Percentiles rank a stretch among this genome's conserved stretches.
Conservation (phyloP, 306 rosid genomes). For the Psophocarpus tetragonolobus region DNA sequence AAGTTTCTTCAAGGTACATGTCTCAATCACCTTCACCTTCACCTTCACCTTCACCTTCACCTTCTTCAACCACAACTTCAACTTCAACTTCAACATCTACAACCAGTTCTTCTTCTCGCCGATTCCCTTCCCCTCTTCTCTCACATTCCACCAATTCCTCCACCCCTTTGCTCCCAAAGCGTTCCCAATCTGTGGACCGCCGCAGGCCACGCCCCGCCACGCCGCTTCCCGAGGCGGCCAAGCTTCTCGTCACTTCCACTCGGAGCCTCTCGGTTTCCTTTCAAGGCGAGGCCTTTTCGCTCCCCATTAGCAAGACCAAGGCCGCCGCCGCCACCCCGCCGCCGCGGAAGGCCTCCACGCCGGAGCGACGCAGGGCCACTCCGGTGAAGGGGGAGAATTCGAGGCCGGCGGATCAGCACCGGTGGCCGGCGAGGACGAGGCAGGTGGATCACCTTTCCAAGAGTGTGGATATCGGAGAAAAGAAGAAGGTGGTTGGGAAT, state of each 20-base stretch:
- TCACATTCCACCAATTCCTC: constrained; percentile 81
- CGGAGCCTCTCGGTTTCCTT: constrained; percentile 96
- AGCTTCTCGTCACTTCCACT: constrained; percentile 89
- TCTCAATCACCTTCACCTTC: constrained; percentile 84
- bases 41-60: constrained; percentile 60
- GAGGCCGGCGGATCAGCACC: constrained; percentile 70
- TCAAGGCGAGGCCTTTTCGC: constrained; percentile 93
- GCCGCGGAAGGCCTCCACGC: constrained; percentile 67
- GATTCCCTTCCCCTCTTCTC: constrained; percentile 87
- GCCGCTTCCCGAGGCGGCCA: constrained; percentile 67
- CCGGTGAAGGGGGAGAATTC: constrained; percentile 82
- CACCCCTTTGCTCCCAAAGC: constrained; percentile 64
- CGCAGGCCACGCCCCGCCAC: constrained; percentile 62
- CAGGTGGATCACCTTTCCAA: constrained; percentile 52
- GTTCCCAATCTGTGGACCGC: constrained; percentile 91
- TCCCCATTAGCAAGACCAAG: constrained; percentile 93
- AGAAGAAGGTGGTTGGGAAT: constrained; percentile 56
- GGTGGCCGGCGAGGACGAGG: constrained; percentile 87
- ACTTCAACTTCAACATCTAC: constrained; percentile 61
- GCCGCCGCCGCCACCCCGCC: constrained; percentile 49
- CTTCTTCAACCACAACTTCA: constrained; percentile 22
- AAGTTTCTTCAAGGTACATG: constrained; percentile 95
- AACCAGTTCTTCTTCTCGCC: constrained; percentile 61
- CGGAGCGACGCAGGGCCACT: constrained; percentile 84
- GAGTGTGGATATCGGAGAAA: constrained; percentile 65